phyloP scores from a whole-genome alignment of 768 basidiomycete genomes.

The Plicaturopsis crispa region DNA sequence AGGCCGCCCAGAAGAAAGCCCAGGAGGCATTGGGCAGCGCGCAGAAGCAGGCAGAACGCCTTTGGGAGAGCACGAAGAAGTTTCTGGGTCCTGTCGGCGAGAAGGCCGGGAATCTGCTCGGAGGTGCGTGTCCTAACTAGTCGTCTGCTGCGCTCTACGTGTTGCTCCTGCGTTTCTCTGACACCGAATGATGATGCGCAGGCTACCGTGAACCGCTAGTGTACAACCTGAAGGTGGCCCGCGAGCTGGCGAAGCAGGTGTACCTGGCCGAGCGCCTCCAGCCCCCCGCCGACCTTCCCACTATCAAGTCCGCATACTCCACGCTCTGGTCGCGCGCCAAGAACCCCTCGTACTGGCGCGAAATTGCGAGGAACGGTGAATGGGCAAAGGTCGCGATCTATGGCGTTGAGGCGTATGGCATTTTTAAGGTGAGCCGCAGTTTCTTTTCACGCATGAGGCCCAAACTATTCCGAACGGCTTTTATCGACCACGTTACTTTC shows the following conservation, averaged over 20 bases:
- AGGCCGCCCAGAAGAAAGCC: conserved; percentile 59
- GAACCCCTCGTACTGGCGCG: conserved; percentile 54
- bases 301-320: conserved; percentile 52
- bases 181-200: conserved; percentile 12
- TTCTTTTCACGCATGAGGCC: too few species aligned
- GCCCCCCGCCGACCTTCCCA: conserved; percentile 54
- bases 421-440: conserved; percentile 70
- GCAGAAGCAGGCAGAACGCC: conserved; percentile 48
- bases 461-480: neutral
- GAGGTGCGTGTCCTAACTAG: conserved; percentile 27
- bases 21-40: conserved; percentile 56
- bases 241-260: conserved; percentile 69
- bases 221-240: conserved; percentile 73
- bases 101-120: conserved; percentile 33
- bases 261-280: conserved; percentile 55
- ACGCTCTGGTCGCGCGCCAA: conserved; percentile 57
- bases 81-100: conserved; percentile 40
- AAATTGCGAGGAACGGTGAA: conserved; percentile 54
- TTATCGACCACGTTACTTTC: too few species aligned
- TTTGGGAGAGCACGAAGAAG: conserved; percentile 43
- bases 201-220: conserved; percentile 72
- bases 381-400: conserved; percentile 64
- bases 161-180: conserved; percentile 3
- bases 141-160: conserved; percentile 23
- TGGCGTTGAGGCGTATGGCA: conserved; percentile 81